A percentile compares a stretch with the other conserved stretches of the same genome.
Evolutionary conservation across 805 yeast genomes (phyloP).

Genomic region (Starmerella geochares): DNA sequence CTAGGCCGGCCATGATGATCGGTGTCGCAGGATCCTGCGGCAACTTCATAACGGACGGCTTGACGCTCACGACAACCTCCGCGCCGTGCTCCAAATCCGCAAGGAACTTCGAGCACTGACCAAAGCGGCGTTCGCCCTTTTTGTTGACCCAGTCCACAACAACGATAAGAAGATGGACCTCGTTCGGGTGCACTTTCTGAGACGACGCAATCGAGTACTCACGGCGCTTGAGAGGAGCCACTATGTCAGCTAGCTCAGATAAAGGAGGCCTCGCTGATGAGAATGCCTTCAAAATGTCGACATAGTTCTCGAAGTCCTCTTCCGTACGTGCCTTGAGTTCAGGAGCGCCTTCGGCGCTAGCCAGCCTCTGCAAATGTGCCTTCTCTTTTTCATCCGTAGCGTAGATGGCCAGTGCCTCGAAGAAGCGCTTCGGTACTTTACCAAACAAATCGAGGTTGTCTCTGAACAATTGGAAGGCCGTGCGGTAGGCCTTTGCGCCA

Average conservation of each 20-base stretch:
- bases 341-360: slow-evolving; percentile 71
- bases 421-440: slow-evolving; percentile 90
- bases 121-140: slow-evolving; percentile 74
- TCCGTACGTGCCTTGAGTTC: slow-evolving; percentile 78
- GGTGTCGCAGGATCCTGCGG: slow-evolving; percentile 84
- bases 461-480: slow-evolving; percentile 67
- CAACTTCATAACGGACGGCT: slow-evolving; percentile 93
- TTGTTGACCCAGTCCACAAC: slow-evolving; percentile 90
- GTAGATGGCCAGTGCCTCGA: slow-evolving; percentile 64
- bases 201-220: slow-evolving; percentile 97
- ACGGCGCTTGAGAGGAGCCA: slow-evolving; percentile 87
- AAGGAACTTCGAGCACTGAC: slow-evolving; percentile 87
- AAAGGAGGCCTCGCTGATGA: slow-evolving; percentile 70
- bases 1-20: slow-evolving; percentile 91
- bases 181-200: slow-evolving; percentile 82
- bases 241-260: slow-evolving; percentile 56
- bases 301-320: slow-evolving; percentile 68
- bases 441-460: slow-evolving; percentile 85
- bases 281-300: slow-evolving; percentile 71
- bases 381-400: slow-evolving; percentile 63
- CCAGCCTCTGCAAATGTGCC: slow-evolving; percentile 50
- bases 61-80: slow-evolving; percentile 85
- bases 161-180: slow-evolving; percentile 81
- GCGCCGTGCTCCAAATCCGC: slow-evolving; percentile 70
- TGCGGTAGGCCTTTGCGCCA: slow-evolving; percentile 49